Conservation (phyloP, 345 rosid genomes). For the Eucalyptus pauciflora region DNA sequence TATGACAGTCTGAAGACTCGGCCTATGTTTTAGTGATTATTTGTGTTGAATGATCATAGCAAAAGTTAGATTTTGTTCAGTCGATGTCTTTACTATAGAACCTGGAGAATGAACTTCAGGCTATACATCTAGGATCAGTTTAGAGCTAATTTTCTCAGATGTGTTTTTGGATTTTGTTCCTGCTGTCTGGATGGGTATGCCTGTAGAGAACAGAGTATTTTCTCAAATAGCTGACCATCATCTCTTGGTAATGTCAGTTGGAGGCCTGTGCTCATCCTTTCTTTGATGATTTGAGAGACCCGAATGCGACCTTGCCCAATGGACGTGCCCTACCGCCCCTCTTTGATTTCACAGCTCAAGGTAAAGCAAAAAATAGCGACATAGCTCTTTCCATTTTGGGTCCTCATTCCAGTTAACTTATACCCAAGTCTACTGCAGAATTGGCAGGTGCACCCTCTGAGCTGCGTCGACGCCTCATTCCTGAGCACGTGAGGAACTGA, state of each 20-base stretch:
- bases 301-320: constrained; percentile 67
- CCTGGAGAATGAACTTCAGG: neutral
- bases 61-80: neutral
- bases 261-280: constrained; percentile 98
- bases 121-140: neutral
- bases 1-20: neutral
- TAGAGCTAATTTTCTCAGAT: neutral
- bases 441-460: constrained; percentile 74
- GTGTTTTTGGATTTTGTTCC: neutral
- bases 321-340: constrained; percentile 83
- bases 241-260: constrained; percentile 27
- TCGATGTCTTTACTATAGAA: neutral
- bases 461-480: constrained; percentile 69
- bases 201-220: neutral
- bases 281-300: constrained; percentile 81
- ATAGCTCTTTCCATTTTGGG: neutral
- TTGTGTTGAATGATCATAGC: neutral
- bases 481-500: constrained; percentile 45
- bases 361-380: constrained; percentile 11
- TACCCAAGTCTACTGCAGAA: constrained; percentile 32
- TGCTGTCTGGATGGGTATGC: neutral
- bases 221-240: neutral
- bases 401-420: neutral
- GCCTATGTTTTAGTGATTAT: neutral
- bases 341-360: constrained; percentile 90